These are phyloP conservation scores for Petunia hybrid DNA, from an alignment of 305 asterid species.

Conservation along the genomic window DNA sequence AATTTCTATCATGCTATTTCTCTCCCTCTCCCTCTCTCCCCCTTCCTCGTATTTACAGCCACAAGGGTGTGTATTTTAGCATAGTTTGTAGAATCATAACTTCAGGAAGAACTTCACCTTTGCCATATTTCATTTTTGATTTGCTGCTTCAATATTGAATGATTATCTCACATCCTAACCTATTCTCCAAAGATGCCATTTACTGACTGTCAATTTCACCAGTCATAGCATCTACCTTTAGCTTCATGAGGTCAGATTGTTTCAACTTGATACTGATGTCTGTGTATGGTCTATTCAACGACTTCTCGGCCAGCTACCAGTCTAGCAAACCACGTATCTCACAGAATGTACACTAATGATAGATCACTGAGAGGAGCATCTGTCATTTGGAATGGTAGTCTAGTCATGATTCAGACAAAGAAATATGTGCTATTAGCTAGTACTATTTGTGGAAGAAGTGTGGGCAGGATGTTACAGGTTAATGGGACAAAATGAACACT, in stretches of 20 bases:
- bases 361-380: not conserved
- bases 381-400: not conserved
- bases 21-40: not conserved
- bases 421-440: not conserved
- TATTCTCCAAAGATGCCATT: not conserved
- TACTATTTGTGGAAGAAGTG: slow-evolving; percentile 4
- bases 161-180: not conserved
- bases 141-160: not conserved
- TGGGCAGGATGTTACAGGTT: not conserved
- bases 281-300: not conserved
- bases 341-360: not conserved
- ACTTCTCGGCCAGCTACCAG: not conserved
- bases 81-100: not conserved
- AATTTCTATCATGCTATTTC: not conserved
- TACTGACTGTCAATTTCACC: not conserved
- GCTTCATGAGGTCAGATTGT: not conserved
- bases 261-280: not conserved
- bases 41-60: not conserved
- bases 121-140: not conserved
- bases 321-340: not conserved
- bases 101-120: not conserved
- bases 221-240: not conserved
- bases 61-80: not conserved
- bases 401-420: not conserved
- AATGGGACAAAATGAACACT: not conserved